Evolutionary conservation across 2,329 filamentous ascomycete genomes (phyloP), one percentile per base, ranked within the genome.

Genomic region (Trichoderma atroviride): DNA sequence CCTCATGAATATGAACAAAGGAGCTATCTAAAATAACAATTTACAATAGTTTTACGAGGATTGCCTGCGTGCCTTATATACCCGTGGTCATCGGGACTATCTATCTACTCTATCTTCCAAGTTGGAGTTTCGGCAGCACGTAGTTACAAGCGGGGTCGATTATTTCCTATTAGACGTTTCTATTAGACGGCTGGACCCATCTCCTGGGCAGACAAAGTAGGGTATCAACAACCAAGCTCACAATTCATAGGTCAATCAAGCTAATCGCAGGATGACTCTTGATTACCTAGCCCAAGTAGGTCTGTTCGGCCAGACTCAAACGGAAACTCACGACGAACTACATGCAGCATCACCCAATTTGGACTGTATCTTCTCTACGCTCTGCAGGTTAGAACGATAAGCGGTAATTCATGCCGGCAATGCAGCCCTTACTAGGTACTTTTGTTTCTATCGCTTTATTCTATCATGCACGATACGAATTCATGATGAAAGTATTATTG

Each of bases 271-370:
- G n/a, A 11, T 59, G 35, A 40, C 14, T 40, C 7, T 24, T 24
- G 22, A 40, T 40, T 29, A 35, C 31, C 27, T 55, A 50, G 33
- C 47, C 47, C 5, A 5, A 24, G 19, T 52, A 14, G 40, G 31
- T 29, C 14, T 47, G 35, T 29, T 29, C 22, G 27, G 40, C 33
- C 43, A 29, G 29, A 64, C 47, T 29, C 31, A 6, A 55, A 58
- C 14, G 64, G 55, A 29, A 67, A 58, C 64, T 29, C 40, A 67
- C 64, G 43, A 37, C 64, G 64, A 67, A 59, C 37, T 27, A 29
- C 37, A 19, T 19, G 16, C 5, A 19, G 37, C 6, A 40, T 22
- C 37, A 40, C 55, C 55, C 24, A 22, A 52, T 37, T 59, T 16
- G 55, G 55, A 50, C 47, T 50, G 4, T 50, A 2, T 24, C 4